Evolutionary conservation across 495 filamentous ascomycete species (phyloP).

Genomic region (Tuber brumale): DNA sequence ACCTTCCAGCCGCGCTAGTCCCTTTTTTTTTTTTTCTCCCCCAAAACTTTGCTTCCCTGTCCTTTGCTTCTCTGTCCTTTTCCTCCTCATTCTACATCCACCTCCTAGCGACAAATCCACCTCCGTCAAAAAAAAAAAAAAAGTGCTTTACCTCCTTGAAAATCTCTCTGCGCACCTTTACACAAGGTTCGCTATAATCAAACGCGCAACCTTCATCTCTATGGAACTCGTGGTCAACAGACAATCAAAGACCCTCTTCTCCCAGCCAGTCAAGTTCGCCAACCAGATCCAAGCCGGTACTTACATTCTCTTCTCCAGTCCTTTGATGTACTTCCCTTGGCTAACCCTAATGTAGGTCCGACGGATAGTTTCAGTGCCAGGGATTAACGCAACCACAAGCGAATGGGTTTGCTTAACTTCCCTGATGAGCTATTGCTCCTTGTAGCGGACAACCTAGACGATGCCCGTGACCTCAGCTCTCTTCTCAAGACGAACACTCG

Average conservation of each 20-base stretch:
- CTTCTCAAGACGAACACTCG: conserved; percentile 24
- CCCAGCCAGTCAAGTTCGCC: background rate
- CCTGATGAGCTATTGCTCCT: conserved; percentile 27
- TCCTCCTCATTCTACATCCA: background rate
- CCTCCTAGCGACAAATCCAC: background rate
- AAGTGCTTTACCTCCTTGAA: background rate
- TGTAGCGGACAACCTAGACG: conserved; percentile 10
- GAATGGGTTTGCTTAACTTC: conserved; percentile 17
- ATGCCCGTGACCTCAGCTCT: conserved; percentile 15
- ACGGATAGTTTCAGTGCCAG: conserved; percentile 3
- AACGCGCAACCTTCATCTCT: background rate
- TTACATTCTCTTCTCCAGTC: background rate
- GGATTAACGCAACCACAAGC: background rate
- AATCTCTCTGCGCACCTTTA: background rate
- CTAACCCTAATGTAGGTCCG: background rate
- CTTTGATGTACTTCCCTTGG: background rate
- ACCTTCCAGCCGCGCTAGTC: background rate
- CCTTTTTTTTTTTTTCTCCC: background rate
- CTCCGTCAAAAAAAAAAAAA: background rate
- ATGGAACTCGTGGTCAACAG: background rate
- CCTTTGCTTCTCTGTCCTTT: background rate
- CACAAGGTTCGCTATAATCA: background rate
- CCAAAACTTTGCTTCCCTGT: background rate
- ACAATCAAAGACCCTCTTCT: background rate
- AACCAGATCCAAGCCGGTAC: conserved; percentile 2